Conservation (phyloP, 2,329 filamentous ascomycete genomes). For the Cladophialophora psammophila region DNA sequence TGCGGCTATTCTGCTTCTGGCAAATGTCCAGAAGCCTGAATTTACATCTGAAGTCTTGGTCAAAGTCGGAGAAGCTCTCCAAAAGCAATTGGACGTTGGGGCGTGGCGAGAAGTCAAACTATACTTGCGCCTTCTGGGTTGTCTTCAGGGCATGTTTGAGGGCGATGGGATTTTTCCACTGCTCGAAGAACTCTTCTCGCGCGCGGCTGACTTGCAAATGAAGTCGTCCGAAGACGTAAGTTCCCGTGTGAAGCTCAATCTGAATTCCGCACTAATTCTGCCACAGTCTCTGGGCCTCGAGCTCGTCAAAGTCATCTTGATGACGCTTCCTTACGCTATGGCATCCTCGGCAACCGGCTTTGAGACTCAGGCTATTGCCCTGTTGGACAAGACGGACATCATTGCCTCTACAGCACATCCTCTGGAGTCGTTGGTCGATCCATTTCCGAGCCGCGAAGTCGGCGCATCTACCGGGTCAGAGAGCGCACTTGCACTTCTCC, state of each 20-base stretch:
- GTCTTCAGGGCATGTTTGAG: constrained; percentile 78
- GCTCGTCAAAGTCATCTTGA: constrained; percentile 93
- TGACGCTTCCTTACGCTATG: constrained; percentile 91
- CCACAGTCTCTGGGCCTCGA: constrained; percentile 71
- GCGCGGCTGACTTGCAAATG: constrained; percentile 92
- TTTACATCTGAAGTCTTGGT: constrained; percentile 74
- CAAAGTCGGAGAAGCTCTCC: constrained; percentile 66
- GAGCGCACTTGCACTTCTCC: constrained; percentile 80
- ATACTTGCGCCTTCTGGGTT: constrained; percentile 85
- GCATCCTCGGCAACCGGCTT: constrained; percentile 68
- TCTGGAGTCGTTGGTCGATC: constrained; percentile 84
- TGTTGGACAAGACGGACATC: constrained; percentile 94
- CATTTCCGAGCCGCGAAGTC: constrained; percentile 67
- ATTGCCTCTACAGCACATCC: constrained; percentile 88
- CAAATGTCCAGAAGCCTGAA: constrained; percentile 79
- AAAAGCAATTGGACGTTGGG: constrained; percentile 73
- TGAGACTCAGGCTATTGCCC: constrained; percentile 74
- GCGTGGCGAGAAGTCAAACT: constrained; percentile 93
- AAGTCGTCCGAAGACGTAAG: constrained; percentile 90
- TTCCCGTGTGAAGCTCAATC: constrained; percentile 35
- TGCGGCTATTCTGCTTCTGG: constrained; percentile 79
- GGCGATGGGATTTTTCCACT: constrained; percentile 85
- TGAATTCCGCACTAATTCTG: constrained; percentile 33
- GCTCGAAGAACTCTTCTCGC: constrained; percentile 86
- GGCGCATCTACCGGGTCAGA: constrained; percentile 68